Evolutionary conservation across 2,329 filamentous ascomycete genomes (phyloP).

Genomic region (Ascocoryne sarcoides): DNA sequence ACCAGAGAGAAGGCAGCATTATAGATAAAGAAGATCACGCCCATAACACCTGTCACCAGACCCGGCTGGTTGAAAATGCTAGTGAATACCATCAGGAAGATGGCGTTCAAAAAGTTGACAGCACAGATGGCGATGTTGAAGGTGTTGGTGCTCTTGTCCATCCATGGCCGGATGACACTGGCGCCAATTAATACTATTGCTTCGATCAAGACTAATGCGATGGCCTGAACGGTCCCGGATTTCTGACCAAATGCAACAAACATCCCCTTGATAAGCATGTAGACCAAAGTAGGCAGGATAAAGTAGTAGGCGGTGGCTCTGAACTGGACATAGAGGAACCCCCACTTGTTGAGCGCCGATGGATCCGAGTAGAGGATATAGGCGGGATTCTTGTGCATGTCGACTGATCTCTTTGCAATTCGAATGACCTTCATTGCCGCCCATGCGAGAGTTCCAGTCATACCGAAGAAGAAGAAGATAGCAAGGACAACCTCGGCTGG

Average conservation of each 20-base stretch:
- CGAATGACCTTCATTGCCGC: slow-evolving; percentile 83
- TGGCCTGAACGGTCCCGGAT: slow-evolving; percentile 63
- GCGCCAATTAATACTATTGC: slow-evolving; percentile 67
- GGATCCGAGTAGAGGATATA: slow-evolving; percentile 97
- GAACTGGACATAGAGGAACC: slow-evolving; percentile 95
- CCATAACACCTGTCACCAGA: slow-evolving; percentile 79
- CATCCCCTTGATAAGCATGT: slow-evolving; percentile 79
- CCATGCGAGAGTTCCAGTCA: slow-evolving; percentile 71
- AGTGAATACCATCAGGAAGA: slow-evolving; percentile 85
- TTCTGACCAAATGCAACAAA: slow-evolving; percentile 77
- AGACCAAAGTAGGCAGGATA: slow-evolving; percentile 69
- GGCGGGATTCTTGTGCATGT: slow-evolving; percentile 90
- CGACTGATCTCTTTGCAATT: slow-evolving; percentile 78
- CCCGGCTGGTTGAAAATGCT: slow-evolving; percentile 75
- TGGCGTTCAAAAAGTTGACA: slow-evolving; percentile 82
- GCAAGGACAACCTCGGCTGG: slow-evolving; percentile 78
- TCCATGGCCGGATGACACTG: slow-evolving; percentile 81
- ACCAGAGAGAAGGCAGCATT: slow-evolving; percentile 80
- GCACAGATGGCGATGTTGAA: slow-evolving; percentile 91
- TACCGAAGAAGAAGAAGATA: slow-evolving; percentile 78
- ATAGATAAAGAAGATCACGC: slow-evolving; percentile 79
- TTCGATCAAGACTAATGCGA: slow-evolving; percentile 78
- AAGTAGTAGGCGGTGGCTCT: slow-evolving; percentile 94
- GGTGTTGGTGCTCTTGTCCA: slow-evolving; percentile 97
- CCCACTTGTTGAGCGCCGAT: slow-evolving; percentile 93